phyloP scores from a whole-genome alignment of 345 rosid species.

The Murraya koenigii region DNA sequence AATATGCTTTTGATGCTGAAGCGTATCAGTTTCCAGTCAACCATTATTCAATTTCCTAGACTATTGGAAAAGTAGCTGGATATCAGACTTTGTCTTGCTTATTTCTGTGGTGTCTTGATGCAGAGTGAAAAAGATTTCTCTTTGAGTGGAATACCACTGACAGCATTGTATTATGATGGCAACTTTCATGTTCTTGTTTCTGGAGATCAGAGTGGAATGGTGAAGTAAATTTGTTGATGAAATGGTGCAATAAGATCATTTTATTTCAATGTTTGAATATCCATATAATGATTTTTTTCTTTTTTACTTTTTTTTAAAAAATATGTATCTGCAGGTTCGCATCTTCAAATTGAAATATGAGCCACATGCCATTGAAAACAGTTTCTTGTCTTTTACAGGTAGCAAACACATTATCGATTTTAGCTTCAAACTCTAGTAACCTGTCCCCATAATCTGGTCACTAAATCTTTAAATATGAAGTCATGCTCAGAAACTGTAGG shows the following conservation, averaged over 20 bases:
- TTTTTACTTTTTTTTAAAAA: not conserved
- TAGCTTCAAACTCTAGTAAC: slow-evolving; percentile 1
- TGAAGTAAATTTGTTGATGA: slow-evolving; percentile 21
- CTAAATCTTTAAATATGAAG: not conserved
- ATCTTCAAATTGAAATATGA: slow-evolving; percentile 74
- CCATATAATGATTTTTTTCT: not conserved
- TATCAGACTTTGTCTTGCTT: not conserved
- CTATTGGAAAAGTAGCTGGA: not conserved
- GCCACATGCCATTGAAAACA: slow-evolving; percentile 60
- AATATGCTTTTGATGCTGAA: not conserved
- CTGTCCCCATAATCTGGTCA: not conserved
- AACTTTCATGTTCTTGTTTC: slow-evolving; percentile 57
- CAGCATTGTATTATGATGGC: slow-evolving; percentile 62
- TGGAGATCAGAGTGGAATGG: slow-evolving; percentile 84
- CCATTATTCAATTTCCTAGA: not conserved
- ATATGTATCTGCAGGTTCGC: slow-evolving; percentile 53
- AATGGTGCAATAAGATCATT: not conserved
- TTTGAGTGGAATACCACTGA: slow-evolving; percentile 56
- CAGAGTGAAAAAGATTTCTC: slow-evolving; percentile 75
- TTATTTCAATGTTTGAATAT: not conserved
- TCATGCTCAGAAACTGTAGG: not conserved
- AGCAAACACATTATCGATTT: not conserved
- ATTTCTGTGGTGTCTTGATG: slow-evolving; percentile 11
- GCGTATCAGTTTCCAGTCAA: too few relatives aligned
- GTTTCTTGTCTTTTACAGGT: slow-evolving; percentile 62